A percentile compares a stretch with the other conserved stretches of the same genome.
Conservation (phyloP, 352 stramenopile genomes). For the Globisporangium mamillatum region DNA sequence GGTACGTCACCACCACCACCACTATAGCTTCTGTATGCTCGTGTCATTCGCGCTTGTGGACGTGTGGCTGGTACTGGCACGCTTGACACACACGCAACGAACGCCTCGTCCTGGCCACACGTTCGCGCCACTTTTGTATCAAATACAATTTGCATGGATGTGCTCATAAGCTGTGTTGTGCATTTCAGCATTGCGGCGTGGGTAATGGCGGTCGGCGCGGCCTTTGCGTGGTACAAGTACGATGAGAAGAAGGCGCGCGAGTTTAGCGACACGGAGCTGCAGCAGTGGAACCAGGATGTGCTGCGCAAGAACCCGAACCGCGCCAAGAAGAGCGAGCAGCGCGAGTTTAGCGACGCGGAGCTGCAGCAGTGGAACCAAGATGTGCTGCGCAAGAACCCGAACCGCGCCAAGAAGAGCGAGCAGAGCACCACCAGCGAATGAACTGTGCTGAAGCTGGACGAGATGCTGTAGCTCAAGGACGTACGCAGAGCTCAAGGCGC, state of each 20-base stretch:
- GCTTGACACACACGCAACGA: background rate
- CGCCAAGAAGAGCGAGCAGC: slow-evolving; percentile 4
- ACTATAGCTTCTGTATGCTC: background rate
- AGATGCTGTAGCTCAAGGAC: too few relatives aligned
- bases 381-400: slow-evolving; percentile 32
- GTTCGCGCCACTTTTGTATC: background rate
- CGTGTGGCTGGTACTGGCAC: background rate
- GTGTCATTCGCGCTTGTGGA: background rate
- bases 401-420: background rate
- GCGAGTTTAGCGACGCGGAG: slow-evolving; percentile 24
- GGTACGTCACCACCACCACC: slow-evolving; percentile 20
- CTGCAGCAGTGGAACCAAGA: too few relatives aligned
- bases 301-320: slow-evolving; percentile 33
- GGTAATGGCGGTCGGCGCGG: slow-evolving; percentile 38
- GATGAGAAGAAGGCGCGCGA: slow-evolving; percentile 56
- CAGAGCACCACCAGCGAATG: slow-evolving; percentile 21
- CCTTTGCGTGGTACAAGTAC: slow-evolving; percentile 50
- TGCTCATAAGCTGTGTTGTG: background rate
- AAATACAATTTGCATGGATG: background rate
- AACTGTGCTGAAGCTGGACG: slow-evolving; percentile 1
- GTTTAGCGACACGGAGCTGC: slow-evolving; percentile 11
- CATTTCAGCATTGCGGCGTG: slow-evolving; percentile 47
- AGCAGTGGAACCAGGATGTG: too few relatives aligned
- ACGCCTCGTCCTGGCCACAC: background rate
- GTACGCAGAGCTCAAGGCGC: background rate